Base-by-base conservation (phyloP, 1,139 yeast genomes). In the Debaryomyces psychrophilus region DNA sequence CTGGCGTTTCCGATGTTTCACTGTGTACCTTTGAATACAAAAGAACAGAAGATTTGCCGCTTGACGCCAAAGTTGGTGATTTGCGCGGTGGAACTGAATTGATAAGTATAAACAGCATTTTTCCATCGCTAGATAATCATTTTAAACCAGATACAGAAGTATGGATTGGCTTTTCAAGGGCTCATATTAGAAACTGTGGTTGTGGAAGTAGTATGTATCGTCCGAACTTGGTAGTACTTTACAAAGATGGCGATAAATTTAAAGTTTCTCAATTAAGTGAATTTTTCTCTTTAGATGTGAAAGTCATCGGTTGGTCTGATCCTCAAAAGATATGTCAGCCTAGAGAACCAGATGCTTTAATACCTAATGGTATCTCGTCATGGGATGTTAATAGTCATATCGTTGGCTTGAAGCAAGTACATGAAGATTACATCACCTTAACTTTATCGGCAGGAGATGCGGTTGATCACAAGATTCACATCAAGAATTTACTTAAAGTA, bases 101-200 rank as follows among this genome's bases (percentile, higher is more conserved):
- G 50, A 49, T 62, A 2, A 62, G 59, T 45, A 36, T 65, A 11
- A 58, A 58, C 37, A 46, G 56, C 2, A 41, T 40, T 40, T 2
- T 38, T 14, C 41, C 41, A 4, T 37, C 38, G 2, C 22, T 37
- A 3, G 34, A 43, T 14, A 23, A 37, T 5, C 31, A 56, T 5
- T 47, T 58, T 2, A 37, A 67, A 6, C 58, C 64, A 2, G 65
- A 65, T 15, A 61, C 71, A 38, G 77, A 77, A 50, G 66, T 77
- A 50, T 79, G 81, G 82, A 57, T 78, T 14, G 80, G 81, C 0
- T 73, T 78, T 52, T 77, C 79, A 1, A 66, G 81, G 46, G 70
- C 79, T 2, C 80, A 77, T 53, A 54, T 77, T 11, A 63, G 64
- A 31, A 52, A 60, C 2, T 77, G 82, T 61, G 80, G 81, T 0